phyloP scores from a whole-genome alignment of 306 rosid genomes.

The Rosa multiflora region DNA sequence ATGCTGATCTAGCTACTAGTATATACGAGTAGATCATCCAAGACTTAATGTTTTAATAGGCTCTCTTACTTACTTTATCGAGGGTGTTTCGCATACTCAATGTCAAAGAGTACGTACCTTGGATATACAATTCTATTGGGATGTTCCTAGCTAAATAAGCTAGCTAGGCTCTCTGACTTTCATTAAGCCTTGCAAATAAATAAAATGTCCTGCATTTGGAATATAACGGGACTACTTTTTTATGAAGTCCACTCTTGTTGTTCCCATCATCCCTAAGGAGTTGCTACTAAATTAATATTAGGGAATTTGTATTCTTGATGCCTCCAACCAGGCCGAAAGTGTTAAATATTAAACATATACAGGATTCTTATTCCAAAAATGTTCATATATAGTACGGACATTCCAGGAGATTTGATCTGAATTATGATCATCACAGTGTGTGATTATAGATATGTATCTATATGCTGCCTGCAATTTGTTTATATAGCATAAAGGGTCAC shows the following conservation, averaged over 20 bases:
- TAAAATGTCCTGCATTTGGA: conserved; percentile 27
- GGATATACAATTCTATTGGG: background rate
- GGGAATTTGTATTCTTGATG: conserved; percentile 35
- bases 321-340: conserved; percentile 46
- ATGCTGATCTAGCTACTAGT: background rate
- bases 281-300: background rate
- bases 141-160: background rate
- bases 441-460: background rate
- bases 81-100: background rate
- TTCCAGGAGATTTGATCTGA: conserved; percentile 29
- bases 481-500: conserved; percentile 47
- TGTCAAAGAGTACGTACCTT: background rate
- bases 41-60: background rate
- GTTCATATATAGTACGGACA: conserved; percentile 28
- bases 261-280: conserved; percentile 9
- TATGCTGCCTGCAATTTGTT: conserved; percentile 60
- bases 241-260: conserved; percentile 20
- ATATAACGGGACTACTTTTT: conserved; percentile 5
- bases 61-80: background rate
- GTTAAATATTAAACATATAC: background rate
- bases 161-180: conserved; percentile 30
- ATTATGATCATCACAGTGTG: conserved; percentile 30
- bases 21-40: background rate
- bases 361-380: conserved; percentile 48
- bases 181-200: conserved; percentile 19